A percentile compares a stretch with the other conserved stretches of the same genome.
phyloP scores from a whole-genome alignment of 2,329 filamentous ascomycete genomes.

The Byssothecium circinans region DNA sequence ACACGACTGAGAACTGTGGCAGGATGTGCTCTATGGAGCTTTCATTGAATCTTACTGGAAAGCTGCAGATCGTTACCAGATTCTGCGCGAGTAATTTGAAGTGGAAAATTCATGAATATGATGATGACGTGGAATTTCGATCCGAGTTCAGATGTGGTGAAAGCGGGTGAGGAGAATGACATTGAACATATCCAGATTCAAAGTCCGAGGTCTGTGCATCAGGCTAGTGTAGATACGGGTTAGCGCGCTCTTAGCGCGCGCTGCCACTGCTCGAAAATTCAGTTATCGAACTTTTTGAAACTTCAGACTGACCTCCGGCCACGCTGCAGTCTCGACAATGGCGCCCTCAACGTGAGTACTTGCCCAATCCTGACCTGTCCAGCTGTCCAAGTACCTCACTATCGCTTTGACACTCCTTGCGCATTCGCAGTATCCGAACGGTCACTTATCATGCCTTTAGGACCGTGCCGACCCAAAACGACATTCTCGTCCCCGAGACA shows the following conservation, averaged over 20 bases:
- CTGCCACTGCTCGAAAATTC: constrained; percentile 9
- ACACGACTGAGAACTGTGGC: too few species aligned
- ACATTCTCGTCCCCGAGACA: constrained; percentile 97
- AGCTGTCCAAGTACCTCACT: background rate
- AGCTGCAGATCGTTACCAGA: too few species aligned
- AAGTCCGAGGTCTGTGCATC: background rate
- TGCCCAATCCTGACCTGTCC: constrained; percentile 23
- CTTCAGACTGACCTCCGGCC: constrained; percentile 45
- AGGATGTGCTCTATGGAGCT: too few species aligned
- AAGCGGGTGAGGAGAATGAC: too few species aligned
- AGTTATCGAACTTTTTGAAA: constrained; percentile 8
- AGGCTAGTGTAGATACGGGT: background rate
- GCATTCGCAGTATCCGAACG: background rate
- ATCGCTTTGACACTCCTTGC: background rate
- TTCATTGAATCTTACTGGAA: too few species aligned
- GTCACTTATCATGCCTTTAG: constrained; percentile 53
- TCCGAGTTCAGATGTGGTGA: too few species aligned
- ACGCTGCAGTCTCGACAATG: constrained; percentile 38
- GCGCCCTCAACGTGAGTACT: constrained; percentile 62
- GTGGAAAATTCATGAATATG: too few species aligned
- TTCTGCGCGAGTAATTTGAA: too few species aligned
- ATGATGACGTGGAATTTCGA: too few species aligned
- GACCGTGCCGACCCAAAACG: constrained; percentile 89
- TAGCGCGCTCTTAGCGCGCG: constrained; percentile 3
- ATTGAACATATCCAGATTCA: too few species aligned